These are phyloP conservation scores for Glycine tomentella DNA, from an alignment of 306 rosid genomes.

Conservation along the genomic window DNA sequence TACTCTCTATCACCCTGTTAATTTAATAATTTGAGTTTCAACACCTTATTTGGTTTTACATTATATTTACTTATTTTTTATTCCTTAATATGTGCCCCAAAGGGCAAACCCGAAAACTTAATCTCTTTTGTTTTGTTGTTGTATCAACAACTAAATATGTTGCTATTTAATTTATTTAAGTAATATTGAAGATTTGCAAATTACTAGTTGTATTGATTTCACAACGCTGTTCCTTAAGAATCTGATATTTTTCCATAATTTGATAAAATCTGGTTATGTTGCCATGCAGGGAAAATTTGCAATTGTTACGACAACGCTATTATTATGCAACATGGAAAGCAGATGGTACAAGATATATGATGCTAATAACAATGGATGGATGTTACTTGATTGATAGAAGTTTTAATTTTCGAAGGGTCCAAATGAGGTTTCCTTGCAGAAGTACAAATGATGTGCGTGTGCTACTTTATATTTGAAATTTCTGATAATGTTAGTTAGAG, in stretches of 20 bases:
- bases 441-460: constrained; percentile 75
- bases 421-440: constrained; percentile 99
- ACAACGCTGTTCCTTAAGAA: background rate
- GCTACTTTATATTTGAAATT: constrained; percentile 36
- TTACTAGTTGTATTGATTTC: constrained; percentile 30
- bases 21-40: background rate
- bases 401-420: constrained; percentile 95
- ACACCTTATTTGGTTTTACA: background rate
- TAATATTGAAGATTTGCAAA: background rate
- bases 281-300: constrained; percentile 85
- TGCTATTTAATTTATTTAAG: constrained; percentile 2
- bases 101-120: background rate
- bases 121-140: background rate
- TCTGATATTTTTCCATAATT: constrained; percentile 29
- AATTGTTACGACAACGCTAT: constrained; percentile 91
- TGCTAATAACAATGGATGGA: constrained; percentile 97
- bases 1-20: background rate
- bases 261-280: constrained; percentile 42
- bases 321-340: constrained; percentile 99
- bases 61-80: background rate
- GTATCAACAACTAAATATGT: background rate
- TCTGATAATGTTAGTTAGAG: constrained; percentile 20
- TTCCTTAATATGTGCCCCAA: background rate
- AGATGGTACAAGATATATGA: constrained; percentile 98
- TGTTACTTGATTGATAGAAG: constrained; percentile 91